These are phyloP conservation scores for Sclerospora graminicola DNA, from an alignment of 352 stramenopile species.

Conservation along the genomic window DNA sequence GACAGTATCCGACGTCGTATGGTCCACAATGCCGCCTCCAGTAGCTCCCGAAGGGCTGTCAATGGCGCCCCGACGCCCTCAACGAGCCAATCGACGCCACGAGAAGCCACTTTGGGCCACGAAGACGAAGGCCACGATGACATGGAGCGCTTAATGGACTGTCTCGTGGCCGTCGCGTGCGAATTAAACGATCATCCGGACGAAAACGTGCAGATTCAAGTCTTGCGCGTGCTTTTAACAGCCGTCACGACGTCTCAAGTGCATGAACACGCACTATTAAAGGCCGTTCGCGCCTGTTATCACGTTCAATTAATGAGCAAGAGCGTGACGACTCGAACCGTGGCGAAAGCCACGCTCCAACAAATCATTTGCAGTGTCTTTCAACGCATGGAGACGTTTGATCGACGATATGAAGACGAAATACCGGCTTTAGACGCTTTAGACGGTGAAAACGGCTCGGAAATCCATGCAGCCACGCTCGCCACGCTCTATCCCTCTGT, in stretches of 20 bases:
- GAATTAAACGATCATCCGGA: constrained; percentile 87
- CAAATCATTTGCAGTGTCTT: constrained; percentile 96
- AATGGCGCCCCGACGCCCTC: too few relatives aligned
- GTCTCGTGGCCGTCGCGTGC: constrained; percentile 83
- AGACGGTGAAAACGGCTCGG: too few relatives aligned
- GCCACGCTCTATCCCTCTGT: too few relatives aligned
- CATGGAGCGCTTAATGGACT: constrained; percentile 73
- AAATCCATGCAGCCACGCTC: too few relatives aligned
- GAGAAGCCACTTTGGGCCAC: too few relatives aligned
- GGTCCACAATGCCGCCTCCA: constrained; percentile 40
- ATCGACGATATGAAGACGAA: constrained; percentile 63
- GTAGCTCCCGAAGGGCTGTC: too few relatives aligned
- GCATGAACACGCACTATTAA: constrained; percentile 89
- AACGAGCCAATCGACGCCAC: too few relatives aligned
- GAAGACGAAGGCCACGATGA: constrained; percentile 17
- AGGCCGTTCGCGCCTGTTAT: constrained; percentile 92
- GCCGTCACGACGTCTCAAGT: constrained; percentile 88
- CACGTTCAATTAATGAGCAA: constrained; percentile 92
- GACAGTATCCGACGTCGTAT: constrained; percentile 53
- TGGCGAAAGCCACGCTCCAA: constrained; percentile 95
- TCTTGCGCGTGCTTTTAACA: constrained; percentile 87
- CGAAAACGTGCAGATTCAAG: constrained; percentile 88
- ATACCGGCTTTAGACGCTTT: too few relatives aligned
- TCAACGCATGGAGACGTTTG: constrained; percentile 91
- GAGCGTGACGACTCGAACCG: constrained; percentile 91